Evolutionary conservation across 805 yeast species (phyloP).

Genomic region (Saturnispora gosingensis): DNA sequence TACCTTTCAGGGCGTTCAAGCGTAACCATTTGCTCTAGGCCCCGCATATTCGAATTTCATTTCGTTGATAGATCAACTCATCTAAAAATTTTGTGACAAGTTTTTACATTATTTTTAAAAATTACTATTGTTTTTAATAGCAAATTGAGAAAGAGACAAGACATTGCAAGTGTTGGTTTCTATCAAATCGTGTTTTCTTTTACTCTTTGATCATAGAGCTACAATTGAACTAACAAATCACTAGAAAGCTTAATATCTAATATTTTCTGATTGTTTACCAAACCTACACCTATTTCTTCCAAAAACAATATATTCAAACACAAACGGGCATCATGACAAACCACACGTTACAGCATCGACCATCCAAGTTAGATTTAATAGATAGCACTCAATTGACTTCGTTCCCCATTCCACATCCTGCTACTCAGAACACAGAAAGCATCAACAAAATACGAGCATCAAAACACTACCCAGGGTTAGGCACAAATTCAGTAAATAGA

Average conservation of each 20-base stretch:
- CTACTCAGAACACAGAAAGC: conserved; percentile 1
- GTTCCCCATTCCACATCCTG: conserved; percentile 45
- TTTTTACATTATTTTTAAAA: not conserved
- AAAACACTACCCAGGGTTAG: not conserved
- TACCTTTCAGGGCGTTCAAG: too few species aligned
- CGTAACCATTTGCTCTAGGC: too few species aligned
- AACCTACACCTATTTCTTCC: not conserved
- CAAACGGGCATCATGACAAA: not conserved
- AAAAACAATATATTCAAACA: too few species aligned
- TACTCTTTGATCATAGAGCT: not conserved
- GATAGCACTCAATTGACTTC: conserved; percentile 42
- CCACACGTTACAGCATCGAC: conserved; percentile 5
- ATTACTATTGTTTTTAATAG: not conserved
- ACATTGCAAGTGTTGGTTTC: not conserved
- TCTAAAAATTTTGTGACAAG: not conserved
- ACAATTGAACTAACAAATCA: not conserved
- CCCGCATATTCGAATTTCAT: not conserved
- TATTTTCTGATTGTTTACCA: not conserved
- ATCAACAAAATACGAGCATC: not conserved
- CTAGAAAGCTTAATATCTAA: not conserved
- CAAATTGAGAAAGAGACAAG: not conserved
- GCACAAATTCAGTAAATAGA: not conserved
- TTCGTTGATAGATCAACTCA: not conserved
- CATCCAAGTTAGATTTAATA: conserved; percentile 38
- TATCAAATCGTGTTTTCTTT: not conserved